Evolutionary conservation across 73 alveolate species (phyloP), one percentile per base, ranked within the genome.

Genomic region (Symbiodinium pilosum): DNA sequence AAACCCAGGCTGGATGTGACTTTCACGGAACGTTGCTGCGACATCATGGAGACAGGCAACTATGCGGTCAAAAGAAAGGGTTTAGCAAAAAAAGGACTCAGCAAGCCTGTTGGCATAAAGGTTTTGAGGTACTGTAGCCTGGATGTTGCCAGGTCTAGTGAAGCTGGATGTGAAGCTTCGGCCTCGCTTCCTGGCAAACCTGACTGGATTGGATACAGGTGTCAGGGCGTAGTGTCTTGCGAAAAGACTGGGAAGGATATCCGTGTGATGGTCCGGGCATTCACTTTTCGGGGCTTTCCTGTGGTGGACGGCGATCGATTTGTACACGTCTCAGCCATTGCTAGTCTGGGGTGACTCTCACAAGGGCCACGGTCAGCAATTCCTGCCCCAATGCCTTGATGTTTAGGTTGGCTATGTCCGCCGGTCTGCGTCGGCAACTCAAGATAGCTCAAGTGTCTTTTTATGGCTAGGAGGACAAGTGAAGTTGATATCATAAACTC

Each of bases 181-280:
- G 36, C 89, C 98, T 9, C 98, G 98, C 38, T 43, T 92, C 89
- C 91, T 64, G 73, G 98, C n/a, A 11, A n/a, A 43, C 36, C 51
- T 75, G 86, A 7, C 51, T 38, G 47, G 44, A 11, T 6, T 75
- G 26, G 16, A 26, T 0, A 28, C 43, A 34, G 12, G n/a, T 16
- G 56, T 3, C 34, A 32, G 86, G 32, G 51, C 54, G 84, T 38
- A 6, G 59, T 47, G 59, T 47, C 59, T 47, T 47, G 59, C 6
- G 59, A 47, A 6, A 47, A 47, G 21, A 47, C 59, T 85, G 28
- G 28, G 43, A 11, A 88, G 95, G 95, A 92, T 91, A 41, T 92
- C 52, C 83, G 98, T 9, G 89, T 92, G 18, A 92, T 92, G 98
- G 91, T 92, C n/a, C 87, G 98, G 18, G 98, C 98, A 64, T 92